phyloP scores from a whole-genome alignment of 306 rosid genomes.

The Dryas octopetala region DNA sequence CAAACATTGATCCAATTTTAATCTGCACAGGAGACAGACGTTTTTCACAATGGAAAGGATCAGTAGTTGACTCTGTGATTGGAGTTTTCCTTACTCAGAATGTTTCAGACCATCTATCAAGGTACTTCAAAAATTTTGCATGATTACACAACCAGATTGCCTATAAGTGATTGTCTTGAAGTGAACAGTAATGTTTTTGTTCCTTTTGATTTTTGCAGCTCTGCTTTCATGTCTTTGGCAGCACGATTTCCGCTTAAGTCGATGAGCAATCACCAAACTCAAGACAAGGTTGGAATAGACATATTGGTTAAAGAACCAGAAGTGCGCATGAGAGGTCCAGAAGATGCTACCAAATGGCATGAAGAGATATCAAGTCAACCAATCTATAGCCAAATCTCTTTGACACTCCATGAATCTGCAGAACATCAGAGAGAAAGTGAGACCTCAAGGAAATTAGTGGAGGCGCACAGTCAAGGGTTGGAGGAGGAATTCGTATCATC shows the following conservation, averaged over 20 bases:
- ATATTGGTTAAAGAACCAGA: slow-evolving; percentile 45
- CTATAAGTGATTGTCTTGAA: slow-evolving; percentile 15
- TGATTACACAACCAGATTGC: slow-evolving; percentile 13
- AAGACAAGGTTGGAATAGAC: slow-evolving; percentile 33
- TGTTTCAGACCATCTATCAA: slow-evolving; percentile 96
- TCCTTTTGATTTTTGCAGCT: slow-evolving; percentile 58
- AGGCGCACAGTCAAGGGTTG: slow-evolving; percentile 41
- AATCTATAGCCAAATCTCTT: slow-evolving; percentile 37
- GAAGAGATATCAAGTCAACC: slow-evolving; percentile 37
- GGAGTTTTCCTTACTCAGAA: slow-evolving; percentile 96
- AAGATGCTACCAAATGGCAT: slow-evolving; percentile 41
- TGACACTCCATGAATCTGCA: slow-evolving; percentile 32
- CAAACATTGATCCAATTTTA: slow-evolving; percentile 17
- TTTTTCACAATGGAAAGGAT: slow-evolving; percentile 96
- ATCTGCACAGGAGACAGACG: slow-evolving; percentile 82
- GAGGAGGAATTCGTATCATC: slow-evolving; percentile 72
- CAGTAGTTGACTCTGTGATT: slow-evolving; percentile 91
- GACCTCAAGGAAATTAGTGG: slow-evolving; percentile 25
- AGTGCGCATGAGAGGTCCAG: slow-evolving; percentile 41
- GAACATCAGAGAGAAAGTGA: slow-evolving; percentile 40
- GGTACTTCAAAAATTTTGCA: slow-evolving; percentile 45
- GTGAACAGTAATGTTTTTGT: slow-evolving; percentile 12
- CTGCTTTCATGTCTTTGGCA: slow-evolving; percentile 93
- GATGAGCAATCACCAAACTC: slow-evolving; percentile 36
- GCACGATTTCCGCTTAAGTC: slow-evolving; percentile 67